These are phyloP conservation scores for Niveomyces coronatus DNA, from an alignment of 2,329 filamentous ascomycete genomes.

Conservation along the genomic window DNA sequence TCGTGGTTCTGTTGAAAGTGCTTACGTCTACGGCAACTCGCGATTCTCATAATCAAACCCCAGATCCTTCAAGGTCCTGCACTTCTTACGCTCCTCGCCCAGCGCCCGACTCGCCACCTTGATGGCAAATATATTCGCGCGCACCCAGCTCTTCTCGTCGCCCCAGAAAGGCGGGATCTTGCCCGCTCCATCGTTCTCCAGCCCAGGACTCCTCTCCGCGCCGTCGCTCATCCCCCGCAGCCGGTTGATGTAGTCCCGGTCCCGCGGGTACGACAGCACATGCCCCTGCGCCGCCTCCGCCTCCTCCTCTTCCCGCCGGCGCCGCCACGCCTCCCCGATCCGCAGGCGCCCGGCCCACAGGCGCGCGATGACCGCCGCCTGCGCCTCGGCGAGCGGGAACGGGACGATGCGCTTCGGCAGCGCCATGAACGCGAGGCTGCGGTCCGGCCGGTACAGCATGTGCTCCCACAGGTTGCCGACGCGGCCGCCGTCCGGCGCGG, in stretches of 20 bases:
- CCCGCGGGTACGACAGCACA: slow-evolving; percentile 36
- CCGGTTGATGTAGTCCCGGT: slow-evolving; percentile 50
- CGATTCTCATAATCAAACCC: slow-evolving; percentile 27
- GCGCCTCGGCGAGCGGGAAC: slow-evolving; percentile 60
- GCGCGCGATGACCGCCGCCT: slow-evolving; percentile 55
- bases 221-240: slow-evolving; percentile 38
- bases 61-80: slow-evolving; percentile 25
- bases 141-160: slow-evolving; percentile 28
- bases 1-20: too few relatives aligned
- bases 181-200: slow-evolving; percentile 27
- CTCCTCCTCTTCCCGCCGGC: slow-evolving; percentile 32
- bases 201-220: slow-evolving; percentile 19
- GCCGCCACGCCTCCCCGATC: slow-evolving; percentile 44
- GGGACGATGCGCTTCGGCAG: slow-evolving; percentile 61
- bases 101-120: slow-evolving; percentile 28
- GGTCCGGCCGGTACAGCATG: slow-evolving; percentile 53
- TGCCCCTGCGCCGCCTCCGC: slow-evolving; percentile 29
- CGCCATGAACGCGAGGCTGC: slow-evolving; percentile 55
- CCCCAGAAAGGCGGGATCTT: slow-evolving; percentile 31
- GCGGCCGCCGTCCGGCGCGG: slow-evolving; percentile 49
- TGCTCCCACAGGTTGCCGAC: slow-evolving; percentile 64
- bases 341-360: slow-evolving; percentile 53
- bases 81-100: slow-evolving; percentile 23
- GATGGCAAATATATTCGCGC: slow-evolving; percentile 29
- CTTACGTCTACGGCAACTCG: slow-evolving; percentile 16